Conservation (phyloP, 805 yeast species). For the Candida maesae region DNA sequence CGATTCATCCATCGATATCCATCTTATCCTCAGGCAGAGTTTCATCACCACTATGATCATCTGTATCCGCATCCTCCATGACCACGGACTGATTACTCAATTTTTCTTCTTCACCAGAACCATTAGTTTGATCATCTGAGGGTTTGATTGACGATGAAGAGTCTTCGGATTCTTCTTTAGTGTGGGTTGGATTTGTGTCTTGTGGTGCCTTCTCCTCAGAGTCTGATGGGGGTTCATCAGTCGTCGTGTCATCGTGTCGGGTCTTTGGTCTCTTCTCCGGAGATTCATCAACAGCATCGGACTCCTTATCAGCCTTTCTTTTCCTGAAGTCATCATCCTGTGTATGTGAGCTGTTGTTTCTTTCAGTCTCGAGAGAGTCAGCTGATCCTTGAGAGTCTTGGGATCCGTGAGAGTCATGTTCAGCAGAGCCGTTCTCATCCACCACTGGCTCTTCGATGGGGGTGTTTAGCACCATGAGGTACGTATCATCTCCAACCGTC, state of each 20-base stretch:
- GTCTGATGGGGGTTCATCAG: neutral
- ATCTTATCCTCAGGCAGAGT: conserved; percentile 24
- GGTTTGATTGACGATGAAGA: too few relatives aligned
- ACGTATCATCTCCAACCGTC: conserved; percentile 20
- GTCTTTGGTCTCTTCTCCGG: conserved; percentile 23
- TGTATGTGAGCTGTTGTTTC: neutral
- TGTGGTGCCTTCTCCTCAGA: too few relatives aligned
- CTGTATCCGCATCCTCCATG: conserved; percentile 14
- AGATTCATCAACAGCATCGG: conserved; percentile 6
- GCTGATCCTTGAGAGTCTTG: too few relatives aligned
- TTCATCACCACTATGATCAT: conserved; percentile 14
- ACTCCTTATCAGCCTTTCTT: conserved; percentile 6
- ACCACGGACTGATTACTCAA: conserved; percentile 1
- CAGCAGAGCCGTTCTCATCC: conserved; percentile 1
- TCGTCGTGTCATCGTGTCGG: conserved; percentile 4
- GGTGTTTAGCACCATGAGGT: conserved; percentile 15
- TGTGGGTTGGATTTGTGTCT: too few relatives aligned
- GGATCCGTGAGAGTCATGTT: too few relatives aligned
- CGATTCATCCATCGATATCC: conserved; percentile 18
- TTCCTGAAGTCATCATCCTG: conserved; percentile 4
- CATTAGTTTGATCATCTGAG: conserved; percentile 20
- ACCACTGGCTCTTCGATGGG: conserved; percentile 9
- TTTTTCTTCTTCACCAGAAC: conserved; percentile 9
- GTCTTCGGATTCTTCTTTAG: too few relatives aligned
- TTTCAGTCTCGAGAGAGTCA: neutral